phyloP scores from a whole-genome alignment of 352 stramenopile species.

The Pythium scleroteichum region DNA sequence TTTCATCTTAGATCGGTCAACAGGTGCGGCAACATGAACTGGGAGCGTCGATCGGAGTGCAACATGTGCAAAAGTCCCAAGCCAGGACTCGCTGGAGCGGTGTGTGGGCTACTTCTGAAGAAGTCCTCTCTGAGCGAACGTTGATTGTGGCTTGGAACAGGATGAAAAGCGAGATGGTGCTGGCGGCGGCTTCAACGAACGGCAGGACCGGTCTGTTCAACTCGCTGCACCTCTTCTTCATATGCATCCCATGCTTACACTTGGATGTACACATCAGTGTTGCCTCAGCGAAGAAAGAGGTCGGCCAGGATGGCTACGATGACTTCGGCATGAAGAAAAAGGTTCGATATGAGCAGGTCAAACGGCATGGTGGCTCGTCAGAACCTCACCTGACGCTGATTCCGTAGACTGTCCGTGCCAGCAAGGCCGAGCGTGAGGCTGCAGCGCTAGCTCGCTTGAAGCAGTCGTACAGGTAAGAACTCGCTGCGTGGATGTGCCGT shows the following conservation, averaged over 20 bases:
- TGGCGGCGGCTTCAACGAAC: slow-evolving; percentile 83
- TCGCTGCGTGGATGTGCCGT: not conserved
- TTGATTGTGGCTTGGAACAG: slow-evolving; percentile 20
- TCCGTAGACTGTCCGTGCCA: slow-evolving; percentile 58
- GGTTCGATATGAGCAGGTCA: slow-evolving; percentile 32
- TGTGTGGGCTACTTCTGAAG: slow-evolving; percentile 11
- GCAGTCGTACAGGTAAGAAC: slow-evolving; percentile 71
- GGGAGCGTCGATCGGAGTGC: slow-evolving; percentile 81
- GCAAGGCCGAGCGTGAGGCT: slow-evolving; percentile 76
- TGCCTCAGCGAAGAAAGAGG: slow-evolving; percentile 72
- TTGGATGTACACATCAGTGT: slow-evolving; percentile 29
- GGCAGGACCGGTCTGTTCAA: slow-evolving; percentile 64
- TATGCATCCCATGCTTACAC: no score
- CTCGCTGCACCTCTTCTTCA: no score
- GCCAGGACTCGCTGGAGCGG: slow-evolving; percentile 59
- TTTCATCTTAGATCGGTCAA: no score
- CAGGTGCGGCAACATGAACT: slow-evolving; percentile 89
- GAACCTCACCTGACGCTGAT: no score
- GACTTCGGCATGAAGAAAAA: slow-evolving; percentile 88
- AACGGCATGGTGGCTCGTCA: no score
- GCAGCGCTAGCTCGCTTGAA: slow-evolving; percentile 78
- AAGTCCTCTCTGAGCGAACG: not conserved
- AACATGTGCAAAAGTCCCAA: slow-evolving; percentile 88
- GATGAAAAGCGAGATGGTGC: slow-evolving; percentile 79
- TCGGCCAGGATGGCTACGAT: slow-evolving; percentile 86